Base-by-base conservation (phyloP, 2,329 filamentous ascomycete species). In the Lachnellula occidentalis region DNA sequence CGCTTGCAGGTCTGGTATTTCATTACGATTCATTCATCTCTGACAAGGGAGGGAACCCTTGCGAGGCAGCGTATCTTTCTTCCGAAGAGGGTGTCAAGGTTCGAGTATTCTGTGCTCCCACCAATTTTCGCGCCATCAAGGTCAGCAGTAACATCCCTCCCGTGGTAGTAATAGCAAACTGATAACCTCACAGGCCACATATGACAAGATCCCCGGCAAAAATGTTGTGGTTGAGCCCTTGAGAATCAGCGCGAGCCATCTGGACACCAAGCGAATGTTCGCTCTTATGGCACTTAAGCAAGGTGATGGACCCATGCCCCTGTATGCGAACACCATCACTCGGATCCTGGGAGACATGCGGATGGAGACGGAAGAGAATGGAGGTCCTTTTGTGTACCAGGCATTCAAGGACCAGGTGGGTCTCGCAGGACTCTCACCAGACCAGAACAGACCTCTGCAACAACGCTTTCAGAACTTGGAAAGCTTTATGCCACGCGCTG, bases 391-490 rank as follows among this genome's bases (percentile, higher is more conserved):
- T n/a, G n/a, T n/a, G n/a, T n/a, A n/a, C n/a, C n/a, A n/a, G n/a
- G n/a, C n/a, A n/a, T n/a, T 81, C 64, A 73, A 70, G 45, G 17
- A 24, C 5, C 24, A 41, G 0, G 59, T 69, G 2, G 62, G 79
- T 0, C 57, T 67, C 0, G 24, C 51, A 0, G 70, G 75, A 22
- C 71, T 88, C 19, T 71, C 73, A 0, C 61, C 67, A 0, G 70
- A 66, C 1, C 86, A 91, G 63, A 65, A 68, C 0, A 72, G 64
- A 0, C 81, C 84, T 0, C 70, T 92, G 2, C 69, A 75, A 0
- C 77, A 84, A 66, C 77, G 86, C 0, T 71, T 90, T 1, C 76
- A 81, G 6, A 75, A 84, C 0, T 72, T 90, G 0, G 81, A 89
- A 62, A 83, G 78, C 14, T 88, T 88, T 67, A 76, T 88, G 67